A percentile compares a stretch with the other conserved stretches of the same genome.
Evolutionary conservation across 208 protist genomes (phyloP).

Genomic region (Trichomonas gallinae): DNA sequence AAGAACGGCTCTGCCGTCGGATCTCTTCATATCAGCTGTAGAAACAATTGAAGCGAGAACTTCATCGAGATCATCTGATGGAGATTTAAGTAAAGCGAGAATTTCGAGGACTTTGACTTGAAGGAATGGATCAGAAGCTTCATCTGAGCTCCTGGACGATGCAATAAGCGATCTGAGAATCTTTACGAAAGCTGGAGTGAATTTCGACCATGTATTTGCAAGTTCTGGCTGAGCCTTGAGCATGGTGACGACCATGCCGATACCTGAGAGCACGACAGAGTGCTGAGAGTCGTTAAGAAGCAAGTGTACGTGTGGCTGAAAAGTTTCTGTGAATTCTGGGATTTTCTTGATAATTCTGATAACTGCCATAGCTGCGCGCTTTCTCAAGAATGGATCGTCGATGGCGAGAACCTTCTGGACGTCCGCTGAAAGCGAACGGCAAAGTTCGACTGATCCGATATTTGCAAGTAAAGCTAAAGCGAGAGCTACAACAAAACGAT

Average conservation of each 20-base stretch:
- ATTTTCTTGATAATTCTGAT: constrained; percentile 16
- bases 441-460: background rate
- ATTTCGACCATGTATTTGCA: background rate
- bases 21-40: background rate
- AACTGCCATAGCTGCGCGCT: background rate
- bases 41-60: constrained; percentile 9
- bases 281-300: background rate
- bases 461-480: background rate
- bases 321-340: background rate
- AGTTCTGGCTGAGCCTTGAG: background rate
- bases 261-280: background rate
- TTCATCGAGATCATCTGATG: constrained; percentile 1
- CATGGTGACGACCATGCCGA: background rate
- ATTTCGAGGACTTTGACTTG: constrained; percentile 13
- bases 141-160: background rate
- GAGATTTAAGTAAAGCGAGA: background rate
- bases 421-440: background rate
- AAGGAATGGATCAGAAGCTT: constrained; percentile 12
- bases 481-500: background rate
- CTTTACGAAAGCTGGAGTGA: background rate
- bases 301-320: background rate
- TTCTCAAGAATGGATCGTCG: background rate
- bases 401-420: background rate
- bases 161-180: background rate
- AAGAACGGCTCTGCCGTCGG: background rate